Base-by-base conservation (phyloP, 805 yeast genomes). In the Cyberlindnera japonica region DNA sequence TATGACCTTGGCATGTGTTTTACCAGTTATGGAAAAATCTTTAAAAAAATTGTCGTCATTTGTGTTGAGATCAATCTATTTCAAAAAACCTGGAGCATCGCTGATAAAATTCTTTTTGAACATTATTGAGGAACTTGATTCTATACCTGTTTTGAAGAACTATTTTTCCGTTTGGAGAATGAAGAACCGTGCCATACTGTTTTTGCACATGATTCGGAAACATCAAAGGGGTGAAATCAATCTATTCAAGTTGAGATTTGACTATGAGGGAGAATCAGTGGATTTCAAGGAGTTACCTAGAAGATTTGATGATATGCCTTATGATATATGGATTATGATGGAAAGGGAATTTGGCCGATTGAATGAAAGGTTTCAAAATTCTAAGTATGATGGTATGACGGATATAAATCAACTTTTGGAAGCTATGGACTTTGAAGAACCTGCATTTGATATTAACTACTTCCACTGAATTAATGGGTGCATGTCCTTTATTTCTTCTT, bases 131-230 rank as follows among this genome's bases (percentile, higher is more conserved):
- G 53, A 54, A 30, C 25, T 53, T 9, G 51, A 52, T n/a, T 41
- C 41, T 3, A 36, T 38, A 19, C 44, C 48, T 15, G 36, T 36
- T 5, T 36, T 57, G 33, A 35, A 43, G 20, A 43, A 45, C 24
- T 48, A 56, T 40, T 47, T 46, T 18, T n/a, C 11, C n/a, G 33
- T 39, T 14, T 53, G 57, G 57, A 49, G 45, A 27, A 17, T 43
- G 1, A 30, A 28, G 12, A 48, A 43, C 30, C 45, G 47, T 12
- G 7, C 38, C 5, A 51, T 47, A 34, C 13, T 42, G 5, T 25
- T 47, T 7, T 6, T 56, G 6, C 42, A 48, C 30, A 24, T 54
- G 7, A 29, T 48, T 14, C 50, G 43, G 28, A 43, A 44, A 22
- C 48, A 53, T 8, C 14, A 26, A 20, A 11, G 18, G 5, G 45